phyloP scores from a whole-genome alignment of 192 early-diverging fungal species.

The Geranomyces variabilis region DNA sequence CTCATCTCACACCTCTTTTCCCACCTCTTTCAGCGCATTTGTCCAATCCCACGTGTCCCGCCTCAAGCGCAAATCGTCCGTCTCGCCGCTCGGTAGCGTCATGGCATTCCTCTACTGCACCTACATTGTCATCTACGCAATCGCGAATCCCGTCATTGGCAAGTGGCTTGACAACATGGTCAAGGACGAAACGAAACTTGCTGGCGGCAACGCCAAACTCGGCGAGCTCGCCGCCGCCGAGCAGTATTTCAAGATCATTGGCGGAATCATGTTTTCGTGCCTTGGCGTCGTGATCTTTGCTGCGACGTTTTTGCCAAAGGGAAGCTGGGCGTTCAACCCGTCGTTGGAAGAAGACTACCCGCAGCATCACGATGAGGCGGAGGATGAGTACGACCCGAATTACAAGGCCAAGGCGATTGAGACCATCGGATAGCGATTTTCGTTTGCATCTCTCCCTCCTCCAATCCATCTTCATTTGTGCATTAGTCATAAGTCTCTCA shows the following conservation, averaged over 20 bases:
- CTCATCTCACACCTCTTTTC: no score
- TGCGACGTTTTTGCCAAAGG: slow-evolving; percentile 59
- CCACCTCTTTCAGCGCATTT: slow-evolving; percentile 17
- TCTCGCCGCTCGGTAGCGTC: slow-evolving; percentile 54
- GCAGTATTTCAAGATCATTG: slow-evolving; percentile 44
- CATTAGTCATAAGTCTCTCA: no score
- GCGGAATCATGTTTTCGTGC: slow-evolving; percentile 51
- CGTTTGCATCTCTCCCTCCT: no score
- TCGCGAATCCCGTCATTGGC: slow-evolving; percentile 47
- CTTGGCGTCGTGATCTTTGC: slow-evolving; percentile 49
- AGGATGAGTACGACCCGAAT: background rate
- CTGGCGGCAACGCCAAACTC: background rate
- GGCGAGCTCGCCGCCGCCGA: slow-evolving; percentile 7
- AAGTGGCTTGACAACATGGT: slow-evolving; percentile 40
- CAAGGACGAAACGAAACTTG: background rate
- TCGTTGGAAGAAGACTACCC: slow-evolving; percentile 26
- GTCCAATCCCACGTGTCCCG: slow-evolving; percentile 38
- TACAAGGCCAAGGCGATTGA: background rate
- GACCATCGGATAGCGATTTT: no score
- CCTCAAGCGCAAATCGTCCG: slow-evolving; percentile 38
- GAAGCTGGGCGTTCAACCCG: slow-evolving; percentile 43
- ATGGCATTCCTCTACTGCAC: slow-evolving; percentile 61
- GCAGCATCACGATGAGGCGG: slow-evolving; percentile 6
- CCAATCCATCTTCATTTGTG: no score
- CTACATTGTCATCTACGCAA: slow-evolving; percentile 55